A percentile compares a stretch with the other conserved stretches of the same genome.
These are phyloP conservation scores for Tylopilus sp. DNA, from an alignment of 768 basidiomycete species.

Conservation along the genomic window DNA sequence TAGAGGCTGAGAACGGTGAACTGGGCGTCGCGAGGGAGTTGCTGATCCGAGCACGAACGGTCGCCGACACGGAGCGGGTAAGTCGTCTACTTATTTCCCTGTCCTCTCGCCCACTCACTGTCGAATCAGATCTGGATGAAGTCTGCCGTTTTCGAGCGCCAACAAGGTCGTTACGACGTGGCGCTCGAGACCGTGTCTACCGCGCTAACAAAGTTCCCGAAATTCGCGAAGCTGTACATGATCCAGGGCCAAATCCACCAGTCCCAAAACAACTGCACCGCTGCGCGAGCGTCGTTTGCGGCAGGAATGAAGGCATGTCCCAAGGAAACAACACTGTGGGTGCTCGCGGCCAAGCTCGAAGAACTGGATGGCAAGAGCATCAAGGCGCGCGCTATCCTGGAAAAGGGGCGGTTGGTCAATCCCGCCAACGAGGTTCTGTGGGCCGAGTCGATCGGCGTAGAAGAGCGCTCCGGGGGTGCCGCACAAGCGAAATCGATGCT, in stretches of 20 bases:
- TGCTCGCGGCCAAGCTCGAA: constrained; percentile 84
- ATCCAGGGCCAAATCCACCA: constrained; percentile 92
- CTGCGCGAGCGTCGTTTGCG: constrained; percentile 77
- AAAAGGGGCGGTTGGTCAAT: constrained; percentile 84
- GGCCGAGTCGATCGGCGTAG: constrained; percentile 88
- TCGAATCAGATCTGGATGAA: constrained; percentile 94
- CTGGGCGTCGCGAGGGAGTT: constrained; percentile 82
- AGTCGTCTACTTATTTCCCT: constrained; percentile 20
- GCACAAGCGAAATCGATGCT: constrained; percentile 87
- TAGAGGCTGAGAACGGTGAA: constrained; percentile 95
- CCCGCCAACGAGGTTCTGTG: constrained; percentile 83
- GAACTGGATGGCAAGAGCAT: constrained; percentile 91
- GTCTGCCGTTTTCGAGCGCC: constrained; percentile 90
- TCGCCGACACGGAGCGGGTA: constrained; percentile 90
- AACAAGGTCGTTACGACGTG: constrained; percentile 69
- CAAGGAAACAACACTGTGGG: constrained; percentile 83
- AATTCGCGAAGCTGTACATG: constrained; percentile 93
- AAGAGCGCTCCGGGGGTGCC: constrained; percentile 80
- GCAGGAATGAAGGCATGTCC: constrained; percentile 85
- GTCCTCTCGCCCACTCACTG: not conserved
- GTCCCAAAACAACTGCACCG: constrained; percentile 51
- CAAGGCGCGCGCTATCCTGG: constrained; percentile 85
- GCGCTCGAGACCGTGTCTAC: constrained; percentile 73
- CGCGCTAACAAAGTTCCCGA: constrained; percentile 81
- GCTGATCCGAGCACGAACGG: constrained; percentile 81